Conservation (phyloP, 2,329 filamentous ascomycete species). For the Neonectria faginata region DNA sequence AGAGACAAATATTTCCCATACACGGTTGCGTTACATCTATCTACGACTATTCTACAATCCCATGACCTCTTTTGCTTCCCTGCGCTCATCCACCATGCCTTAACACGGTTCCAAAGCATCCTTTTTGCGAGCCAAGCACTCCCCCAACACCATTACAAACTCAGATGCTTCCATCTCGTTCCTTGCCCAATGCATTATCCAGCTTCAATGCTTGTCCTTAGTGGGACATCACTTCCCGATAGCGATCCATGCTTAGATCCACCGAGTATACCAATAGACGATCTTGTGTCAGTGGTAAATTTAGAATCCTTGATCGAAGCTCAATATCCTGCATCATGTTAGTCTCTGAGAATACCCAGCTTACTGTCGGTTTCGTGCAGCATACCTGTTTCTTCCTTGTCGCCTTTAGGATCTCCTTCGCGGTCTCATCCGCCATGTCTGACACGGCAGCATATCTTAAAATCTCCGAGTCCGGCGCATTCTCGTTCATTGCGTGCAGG, state of each 20-base stretch:
- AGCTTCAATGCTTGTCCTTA: slow-evolving; percentile 34
- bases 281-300: slow-evolving; percentile 78
- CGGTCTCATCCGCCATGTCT: slow-evolving; percentile 83
- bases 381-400: slow-evolving; percentile 69
- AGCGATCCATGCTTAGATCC: slow-evolving; percentile 76
- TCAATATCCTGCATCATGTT: slow-evolving; percentile 50
- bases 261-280: slow-evolving; percentile 76
- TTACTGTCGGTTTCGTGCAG: slow-evolving; percentile 12
- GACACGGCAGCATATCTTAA: slow-evolving; percentile 75
- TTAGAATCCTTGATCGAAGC: slow-evolving; percentile 60
- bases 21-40: slow-evolving; percentile 26
- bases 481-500: slow-evolving; percentile 66
- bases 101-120: slow-evolving; percentile 17
- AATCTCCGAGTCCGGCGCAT: slow-evolving; percentile 60
- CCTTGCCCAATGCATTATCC: slow-evolving; percentile 15
- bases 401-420: slow-evolving; percentile 69
- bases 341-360: slow-evolving; percentile 24
- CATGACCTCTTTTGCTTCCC: slow-evolving; percentile 24
- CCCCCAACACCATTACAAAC: slow-evolving; percentile 37
- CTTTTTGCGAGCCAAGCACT: slow-evolving; percentile 29
- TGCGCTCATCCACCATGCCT: slow-evolving; percentile 9
- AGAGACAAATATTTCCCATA: slow-evolving; percentile 2
- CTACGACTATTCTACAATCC: slow-evolving; percentile 46
- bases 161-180: slow-evolving; percentile 15
- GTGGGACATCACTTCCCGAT: slow-evolving; percentile 70